Base-by-base conservation (phyloP, 164 flowering plant genomes). In the Vitis labrusca region DNA sequence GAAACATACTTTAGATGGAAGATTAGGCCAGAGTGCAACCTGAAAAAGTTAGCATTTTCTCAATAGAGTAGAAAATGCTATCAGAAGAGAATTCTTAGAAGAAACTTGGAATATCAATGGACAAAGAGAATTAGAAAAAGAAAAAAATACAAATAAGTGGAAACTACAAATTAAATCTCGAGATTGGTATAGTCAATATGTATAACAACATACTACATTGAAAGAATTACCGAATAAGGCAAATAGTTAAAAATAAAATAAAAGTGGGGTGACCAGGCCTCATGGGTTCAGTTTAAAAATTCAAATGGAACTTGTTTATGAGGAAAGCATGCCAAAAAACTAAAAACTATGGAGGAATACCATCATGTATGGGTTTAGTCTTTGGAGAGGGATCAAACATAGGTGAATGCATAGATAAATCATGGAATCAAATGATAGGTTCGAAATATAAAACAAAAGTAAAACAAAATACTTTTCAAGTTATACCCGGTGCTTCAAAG, bases 401-500 rank as follows among this genome's bases (percentile, higher is more conserved):
- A 32, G 91, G 90, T 37, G 85, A 72, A 97, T 91, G 90, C 65
- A 76, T 15, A 72, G 29, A 81, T 32, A 74, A 69, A 17, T 37
- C 30, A 19, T 19, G 23, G 23, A 19, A 19, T 19, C 1, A 19
- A 19, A 19, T 19, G 23, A 19, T 19, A 19, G 23, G 23, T 19
- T 19, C 23, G 23, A 19, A 19, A 19, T 19, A 19, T 1, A 19
- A 19, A 19, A 19, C 23, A 19, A 19, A 19, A 19, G 1, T 19
- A 19, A 19, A 19, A 19, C 23, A 19, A 19, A 19, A 19, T 19
- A 19, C 23, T 19, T 19, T 19, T 19, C 23, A 9, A 63, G 59
- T 54, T 51, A 16, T 79, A 92, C 99, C 96, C 86, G 91, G 80
- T 88, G 88, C 82, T 91, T 95, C 64, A 78, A 59, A 44, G 86